Evolutionary conservation across 2,329 filamentous ascomycete genomes (phyloP).

Genomic region (Pseudophaeomoniella oleicola): DNA sequence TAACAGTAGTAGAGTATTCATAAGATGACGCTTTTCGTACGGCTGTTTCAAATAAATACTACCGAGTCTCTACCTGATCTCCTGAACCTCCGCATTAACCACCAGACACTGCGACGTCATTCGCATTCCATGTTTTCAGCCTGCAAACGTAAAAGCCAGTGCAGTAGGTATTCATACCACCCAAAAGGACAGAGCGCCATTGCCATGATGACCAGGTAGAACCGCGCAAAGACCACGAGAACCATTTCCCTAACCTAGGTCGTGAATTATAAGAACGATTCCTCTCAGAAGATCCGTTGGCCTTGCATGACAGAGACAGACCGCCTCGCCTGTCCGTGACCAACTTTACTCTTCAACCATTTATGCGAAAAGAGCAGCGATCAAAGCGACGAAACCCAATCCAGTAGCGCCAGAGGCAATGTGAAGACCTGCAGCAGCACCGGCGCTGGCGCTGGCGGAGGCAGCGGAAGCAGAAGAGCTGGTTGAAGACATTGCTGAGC

Average conservation of each 20-base stretch:
- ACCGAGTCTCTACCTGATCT: no score
- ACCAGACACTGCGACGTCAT: no score
- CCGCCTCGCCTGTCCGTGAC: neutral
- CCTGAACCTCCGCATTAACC: no score
- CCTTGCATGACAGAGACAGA: neutral
- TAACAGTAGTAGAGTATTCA: no score
- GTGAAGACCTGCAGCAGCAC: conserved; percentile 1
- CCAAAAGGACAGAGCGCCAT: neutral
- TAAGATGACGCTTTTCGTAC: no score
- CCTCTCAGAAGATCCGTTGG: neutral
- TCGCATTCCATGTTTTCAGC: no score
- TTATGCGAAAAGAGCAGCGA: conserved; percentile 2
- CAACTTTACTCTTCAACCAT: neutral
- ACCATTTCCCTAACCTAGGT: neutral
- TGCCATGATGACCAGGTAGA: neutral
- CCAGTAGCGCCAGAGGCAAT: conserved; percentile 1
- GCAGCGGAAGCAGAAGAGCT: conserved; percentile 3
- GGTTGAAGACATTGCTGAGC: conserved; percentile 10
- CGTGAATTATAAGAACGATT: neutral
- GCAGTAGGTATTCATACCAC: no score
- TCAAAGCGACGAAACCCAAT: neutral
- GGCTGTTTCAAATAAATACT: no score
- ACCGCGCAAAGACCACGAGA: neutral
- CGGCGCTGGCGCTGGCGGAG: conserved; percentile 4
- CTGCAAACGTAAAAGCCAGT: no score